Conservation (phyloP, 2,329 filamentous ascomycete species). For the Trichoderma breve region DNA sequence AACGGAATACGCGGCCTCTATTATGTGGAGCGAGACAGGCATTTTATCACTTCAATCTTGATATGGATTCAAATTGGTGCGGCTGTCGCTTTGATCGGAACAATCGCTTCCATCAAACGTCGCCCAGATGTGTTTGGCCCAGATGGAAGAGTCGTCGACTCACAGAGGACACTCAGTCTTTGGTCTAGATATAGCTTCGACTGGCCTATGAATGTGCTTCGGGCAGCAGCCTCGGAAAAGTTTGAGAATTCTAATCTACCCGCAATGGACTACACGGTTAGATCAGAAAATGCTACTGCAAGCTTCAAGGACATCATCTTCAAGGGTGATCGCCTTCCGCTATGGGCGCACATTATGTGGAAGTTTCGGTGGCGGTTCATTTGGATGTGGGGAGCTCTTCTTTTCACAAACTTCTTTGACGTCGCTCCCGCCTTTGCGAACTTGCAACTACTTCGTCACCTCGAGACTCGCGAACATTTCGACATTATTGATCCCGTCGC, state of each 20-base stretch:
- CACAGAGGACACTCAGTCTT: background rate
- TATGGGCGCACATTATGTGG: slow-evolving; percentile 13
- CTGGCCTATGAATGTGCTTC: slow-evolving; percentile 4
- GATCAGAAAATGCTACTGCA: slow-evolving; percentile 4
- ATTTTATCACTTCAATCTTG: background rate
- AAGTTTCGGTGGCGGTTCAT: background rate
- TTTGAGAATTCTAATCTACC: slow-evolving; percentile 9
- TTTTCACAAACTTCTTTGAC: slow-evolving; percentile 13
- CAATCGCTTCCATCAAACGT: background rate
- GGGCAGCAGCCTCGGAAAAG: slow-evolving; percentile 7
- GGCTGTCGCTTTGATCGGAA: background rate
- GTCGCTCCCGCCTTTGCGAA: slow-evolving; percentile 15
- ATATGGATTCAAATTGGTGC: background rate
- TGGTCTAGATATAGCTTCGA: slow-evolving; percentile 9
- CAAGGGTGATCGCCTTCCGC: background rate
- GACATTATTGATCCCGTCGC: slow-evolving; percentile 3
- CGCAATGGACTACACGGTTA: background rate
- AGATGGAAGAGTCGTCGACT: background rate
- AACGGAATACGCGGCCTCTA: background rate
- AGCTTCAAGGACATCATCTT: slow-evolving; percentile 13
- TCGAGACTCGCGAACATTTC: background rate
- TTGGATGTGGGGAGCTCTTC: background rate
- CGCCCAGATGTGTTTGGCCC: background rate
- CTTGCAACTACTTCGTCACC: slow-evolving; percentile 6
- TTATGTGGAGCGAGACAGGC: background rate